phyloP scores from a whole-genome alignment of 2,329 filamentous ascomycete species.

The Boeremia exigua region DNA sequence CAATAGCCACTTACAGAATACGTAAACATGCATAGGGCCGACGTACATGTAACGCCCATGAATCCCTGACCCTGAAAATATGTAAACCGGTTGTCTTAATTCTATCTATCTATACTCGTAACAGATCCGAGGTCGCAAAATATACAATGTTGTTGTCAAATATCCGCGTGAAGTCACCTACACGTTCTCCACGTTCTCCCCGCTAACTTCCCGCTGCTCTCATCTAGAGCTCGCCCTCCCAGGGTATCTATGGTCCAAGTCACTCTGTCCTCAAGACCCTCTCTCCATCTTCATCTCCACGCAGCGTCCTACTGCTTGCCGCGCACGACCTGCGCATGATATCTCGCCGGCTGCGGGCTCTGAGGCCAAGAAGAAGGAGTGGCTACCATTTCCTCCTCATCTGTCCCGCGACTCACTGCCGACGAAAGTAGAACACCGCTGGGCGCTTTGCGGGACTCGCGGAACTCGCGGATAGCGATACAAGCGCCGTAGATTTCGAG shows the following conservation, averaged over 20 bases:
- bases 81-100: too few species aligned
- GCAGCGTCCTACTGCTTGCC: neutral
- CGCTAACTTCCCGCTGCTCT: neutral
- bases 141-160: neutral
- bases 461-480: conserved; percentile 19
- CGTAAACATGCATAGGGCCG: too few species aligned
- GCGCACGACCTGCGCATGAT: neutral
- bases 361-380: neutral
- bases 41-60: too few species aligned
- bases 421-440: conserved; percentile 18
- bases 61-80: too few species aligned
- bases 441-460: conserved; percentile 11
- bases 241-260: neutral
- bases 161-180: neutral
- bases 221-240: neutral
- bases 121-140: neutral
- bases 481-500: conserved; percentile 10
- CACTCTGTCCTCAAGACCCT: neutral
- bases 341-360: neutral
- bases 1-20: too few species aligned
- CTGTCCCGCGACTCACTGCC: conserved; percentile 42
- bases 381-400: conserved; percentile 9
- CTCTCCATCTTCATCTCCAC: too few species aligned
- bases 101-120: too few species aligned
- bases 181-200: too few species aligned